These are phyloP conservation scores for Suhomyces anneliseae DNA, from an alignment of 1,139 yeast species.

Conservation along the genomic window DNA sequence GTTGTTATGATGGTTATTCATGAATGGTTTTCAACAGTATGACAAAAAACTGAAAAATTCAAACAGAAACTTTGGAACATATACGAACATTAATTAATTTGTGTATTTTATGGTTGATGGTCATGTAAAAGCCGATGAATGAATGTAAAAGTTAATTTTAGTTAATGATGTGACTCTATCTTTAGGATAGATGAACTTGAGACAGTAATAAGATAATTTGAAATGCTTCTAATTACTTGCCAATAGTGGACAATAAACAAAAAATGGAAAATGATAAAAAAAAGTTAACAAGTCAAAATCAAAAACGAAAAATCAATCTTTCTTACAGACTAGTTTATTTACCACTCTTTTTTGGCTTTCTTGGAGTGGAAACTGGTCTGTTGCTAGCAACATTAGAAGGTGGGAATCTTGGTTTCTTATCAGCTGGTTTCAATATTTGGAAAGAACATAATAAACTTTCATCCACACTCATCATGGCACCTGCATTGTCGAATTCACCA, in stretches of 20 bases:
- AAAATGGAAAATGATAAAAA: constrained; percentile 5
- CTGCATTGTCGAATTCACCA: constrained; percentile 98
- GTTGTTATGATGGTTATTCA: neutral
- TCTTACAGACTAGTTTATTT: constrained; percentile 31
- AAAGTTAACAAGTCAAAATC: constrained; percentile 1
- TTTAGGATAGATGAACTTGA: constrained; percentile 1
- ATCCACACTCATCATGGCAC: constrained; percentile 99
- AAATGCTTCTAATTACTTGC: constrained; percentile 2
- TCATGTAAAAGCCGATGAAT: constrained; percentile 2
- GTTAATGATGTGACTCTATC: constrained; percentile 4
- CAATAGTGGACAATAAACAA: constrained; percentile 2
- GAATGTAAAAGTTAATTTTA: constrained; percentile 2
- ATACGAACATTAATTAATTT: constrained; percentile 4
- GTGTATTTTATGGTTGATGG: constrained; percentile 7
- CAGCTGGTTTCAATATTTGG: constrained; percentile 97
- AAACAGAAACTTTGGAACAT: constrained; percentile 5
- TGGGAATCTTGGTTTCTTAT: constrained; percentile 75
- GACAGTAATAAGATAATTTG: constrained; percentile 2
- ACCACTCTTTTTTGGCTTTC: constrained; percentile 65
- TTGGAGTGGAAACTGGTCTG: constrained; percentile 66
- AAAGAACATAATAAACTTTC: constrained; percentile 93
- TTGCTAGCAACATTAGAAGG: constrained; percentile 52
- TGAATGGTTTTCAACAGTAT: constrained; percentile 1
- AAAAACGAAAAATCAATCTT: constrained; percentile 2
- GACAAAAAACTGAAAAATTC: constrained; percentile 5